Percentiles rank a stretch among this genome's conserved stretches.
These are phyloP conservation scores for Phragmites australis DNA, from an alignment of 176 grass and related monocot species.

Conservation along the genomic window DNA sequence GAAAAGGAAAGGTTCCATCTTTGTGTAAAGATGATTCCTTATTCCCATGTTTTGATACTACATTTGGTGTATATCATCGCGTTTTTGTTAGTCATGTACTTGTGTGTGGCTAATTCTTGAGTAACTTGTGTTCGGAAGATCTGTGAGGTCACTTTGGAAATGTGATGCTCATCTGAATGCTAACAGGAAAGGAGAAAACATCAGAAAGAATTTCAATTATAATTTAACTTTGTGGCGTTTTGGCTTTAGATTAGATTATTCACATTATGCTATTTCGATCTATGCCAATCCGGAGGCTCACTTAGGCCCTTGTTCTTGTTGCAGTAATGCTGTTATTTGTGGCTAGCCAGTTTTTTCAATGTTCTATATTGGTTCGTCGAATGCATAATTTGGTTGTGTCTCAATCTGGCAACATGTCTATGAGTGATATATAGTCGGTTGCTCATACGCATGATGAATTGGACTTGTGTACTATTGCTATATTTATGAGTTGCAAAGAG, in stretches of 20 bases:
- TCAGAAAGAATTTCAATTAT: too few relatives aligned
- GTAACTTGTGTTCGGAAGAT: neutral
- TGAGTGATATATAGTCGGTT: too few relatives aligned
- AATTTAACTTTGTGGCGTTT: neutral
- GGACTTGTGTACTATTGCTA: neutral
- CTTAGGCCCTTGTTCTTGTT: neutral
- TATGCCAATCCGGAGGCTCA: neutral
- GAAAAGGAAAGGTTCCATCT: slow-evolving; percentile 41
- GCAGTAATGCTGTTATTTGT: neutral
- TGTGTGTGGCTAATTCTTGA: slow-evolving; percentile 10
- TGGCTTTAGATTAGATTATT: neutral
- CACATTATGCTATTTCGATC: neutral
- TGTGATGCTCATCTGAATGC: slow-evolving; percentile 13
- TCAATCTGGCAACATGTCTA: too few relatives aligned
- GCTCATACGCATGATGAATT: neutral
- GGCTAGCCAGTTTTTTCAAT: neutral
- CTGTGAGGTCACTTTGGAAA: neutral
- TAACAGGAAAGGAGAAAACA: neutral
- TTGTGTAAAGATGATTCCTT: slow-evolving; percentile 56
- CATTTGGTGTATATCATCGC: slow-evolving; percentile 40
- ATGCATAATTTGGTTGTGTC: too few relatives aligned
- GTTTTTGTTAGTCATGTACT: slow-evolving; percentile 23
- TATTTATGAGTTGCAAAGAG: neutral
- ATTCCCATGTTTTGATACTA: slow-evolving; percentile 53
- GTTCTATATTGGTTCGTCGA: neutral